Conservation (phyloP, 2,329 filamentous ascomycete genomes). For the Harringtonia lauricola region DNA sequence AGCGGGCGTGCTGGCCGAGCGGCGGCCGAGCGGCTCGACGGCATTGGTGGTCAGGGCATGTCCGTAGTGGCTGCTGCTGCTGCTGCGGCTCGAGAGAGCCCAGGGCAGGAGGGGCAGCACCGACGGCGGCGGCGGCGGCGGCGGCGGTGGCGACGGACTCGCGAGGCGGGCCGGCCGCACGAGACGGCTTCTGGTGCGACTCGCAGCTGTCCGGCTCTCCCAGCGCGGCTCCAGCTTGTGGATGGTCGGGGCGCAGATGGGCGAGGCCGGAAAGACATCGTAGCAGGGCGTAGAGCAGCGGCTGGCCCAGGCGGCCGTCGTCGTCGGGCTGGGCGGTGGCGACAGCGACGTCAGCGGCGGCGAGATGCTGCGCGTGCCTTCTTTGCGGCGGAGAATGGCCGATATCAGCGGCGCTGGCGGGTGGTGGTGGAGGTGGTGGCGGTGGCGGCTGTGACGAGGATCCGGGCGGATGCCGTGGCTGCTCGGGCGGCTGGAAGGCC, state of each 20-base stretch:
- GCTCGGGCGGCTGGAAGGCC: slow-evolving; percentile 1
- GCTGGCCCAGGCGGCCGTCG: not conserved
- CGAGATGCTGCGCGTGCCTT: slow-evolving; percentile 14
- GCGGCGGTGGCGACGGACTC: not conserved
- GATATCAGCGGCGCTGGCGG: slow-evolving; percentile 32
- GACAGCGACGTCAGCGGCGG: slow-evolving; percentile 19
- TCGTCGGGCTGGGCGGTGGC: slow-evolving; percentile 14
- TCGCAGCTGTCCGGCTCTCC: too few relatives aligned
- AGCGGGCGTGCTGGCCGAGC: slow-evolving; percentile 1
- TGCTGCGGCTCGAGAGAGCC: slow-evolving; percentile 1
- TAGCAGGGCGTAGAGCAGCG: slow-evolving; percentile 1
- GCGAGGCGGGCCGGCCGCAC: slow-evolving; percentile 1
- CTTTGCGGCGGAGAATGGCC: slow-evolving; percentile 18
- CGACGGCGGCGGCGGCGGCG: slow-evolving; percentile 1
- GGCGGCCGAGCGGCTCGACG: slow-evolving; percentile 1
- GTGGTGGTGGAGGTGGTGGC: slow-evolving; percentile 14
- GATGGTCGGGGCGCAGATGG: slow-evolving; percentile 24
- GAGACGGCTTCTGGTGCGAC: slow-evolving; percentile 7
- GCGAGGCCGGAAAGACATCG: slow-evolving; percentile 23
- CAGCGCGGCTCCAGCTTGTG: slow-evolving; percentile 22
- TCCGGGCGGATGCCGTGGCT: slow-evolving; percentile 1
- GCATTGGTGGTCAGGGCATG: slow-evolving; percentile 8
- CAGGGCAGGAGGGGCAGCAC: not conserved
- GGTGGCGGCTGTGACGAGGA: slow-evolving; percentile 2
- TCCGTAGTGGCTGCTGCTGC: slow-evolving; percentile 2